phyloP scores from a whole-genome alignment of 1,284 basidiomycete genomes.

The Exobasidium rhododendri region DNA sequence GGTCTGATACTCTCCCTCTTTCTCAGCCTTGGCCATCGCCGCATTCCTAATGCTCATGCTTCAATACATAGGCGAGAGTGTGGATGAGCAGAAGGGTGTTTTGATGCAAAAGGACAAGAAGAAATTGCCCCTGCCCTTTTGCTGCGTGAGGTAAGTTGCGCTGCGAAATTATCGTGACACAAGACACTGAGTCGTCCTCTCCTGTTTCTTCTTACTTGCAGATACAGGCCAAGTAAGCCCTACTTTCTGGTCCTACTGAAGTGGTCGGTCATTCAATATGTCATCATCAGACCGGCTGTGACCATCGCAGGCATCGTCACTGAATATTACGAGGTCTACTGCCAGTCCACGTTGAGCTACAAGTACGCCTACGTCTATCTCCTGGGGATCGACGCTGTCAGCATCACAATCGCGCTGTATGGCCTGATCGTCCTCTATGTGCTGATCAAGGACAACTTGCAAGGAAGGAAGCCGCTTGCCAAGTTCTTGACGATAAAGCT shows the following conservation, averaged over 20 bases:
- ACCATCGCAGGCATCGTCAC: slow-evolving; percentile 27
- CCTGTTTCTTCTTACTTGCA: no score
- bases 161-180: slow-evolving; percentile 11
- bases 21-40: slow-evolving; percentile 68
- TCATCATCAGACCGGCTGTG: slow-evolving; percentile 25
- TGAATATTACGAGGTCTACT: slow-evolving; percentile 25
- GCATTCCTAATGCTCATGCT: slow-evolving; percentile 66
- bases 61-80: slow-evolving; percentile 74
- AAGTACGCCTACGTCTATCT: slow-evolving; percentile 31
- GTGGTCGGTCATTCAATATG: slow-evolving; percentile 32
- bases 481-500: slow-evolving; percentile 66
- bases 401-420: slow-evolving; percentile 54
- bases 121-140: slow-evolving; percentile 69
- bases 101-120: slow-evolving; percentile 75
- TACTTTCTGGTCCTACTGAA: slow-evolving; percentile 33
- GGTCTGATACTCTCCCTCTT: no score
- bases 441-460: slow-evolving; percentile 72
- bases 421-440: slow-evolving; percentile 66
- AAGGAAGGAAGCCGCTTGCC: slow-evolving; percentile 70
- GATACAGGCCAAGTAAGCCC: slow-evolving; percentile 30
- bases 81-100: slow-evolving; percentile 61
- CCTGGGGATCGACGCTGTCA: slow-evolving; percentile 20
- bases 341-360: slow-evolving; percentile 20
- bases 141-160: no score
- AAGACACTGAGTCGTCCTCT: neutral